phyloP scores from a whole-genome alignment of 2,329 filamentous ascomycete species.

The Sordariomycetes sp. region DNA sequence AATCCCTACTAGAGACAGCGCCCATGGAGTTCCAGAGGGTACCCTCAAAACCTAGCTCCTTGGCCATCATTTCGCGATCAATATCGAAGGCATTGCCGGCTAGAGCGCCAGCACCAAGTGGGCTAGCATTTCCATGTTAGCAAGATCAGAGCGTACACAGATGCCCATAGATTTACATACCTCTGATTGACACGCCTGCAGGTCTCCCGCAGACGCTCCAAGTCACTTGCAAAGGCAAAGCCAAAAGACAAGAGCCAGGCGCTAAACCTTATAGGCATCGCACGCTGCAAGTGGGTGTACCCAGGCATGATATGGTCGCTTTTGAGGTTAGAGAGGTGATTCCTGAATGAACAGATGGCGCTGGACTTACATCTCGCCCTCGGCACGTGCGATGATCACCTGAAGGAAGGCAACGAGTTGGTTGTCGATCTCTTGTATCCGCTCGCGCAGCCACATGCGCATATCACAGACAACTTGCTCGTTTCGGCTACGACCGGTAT shows the following conservation, averaged over 20 bases:
- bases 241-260: conserved; percentile 76
- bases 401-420: conserved; percentile 61
- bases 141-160: not conserved
- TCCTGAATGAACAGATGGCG: conserved; percentile 3
- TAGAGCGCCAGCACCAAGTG: conserved; percentile 67
- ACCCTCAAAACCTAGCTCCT: conserved; percentile 72
- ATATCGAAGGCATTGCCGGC: conserved; percentile 78
- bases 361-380: conserved; percentile 49
- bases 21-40: conserved; percentile 71
- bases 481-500: conserved; percentile 62
- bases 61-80: conserved; percentile 68
- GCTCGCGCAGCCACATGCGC: conserved; percentile 73
- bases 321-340: conserved; percentile 8
- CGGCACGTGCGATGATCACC: conserved; percentile 60
- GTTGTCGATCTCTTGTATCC: conserved; percentile 18
- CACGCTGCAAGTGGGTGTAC: conserved; percentile 81
- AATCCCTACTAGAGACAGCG: conserved; percentile 70
- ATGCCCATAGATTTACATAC: not conserved
- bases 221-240: conserved; percentile 61
- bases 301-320: conserved; percentile 70
- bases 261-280: conserved; percentile 69
- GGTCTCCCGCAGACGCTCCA: conserved; percentile 67
- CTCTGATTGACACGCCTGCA: conserved; percentile 65
- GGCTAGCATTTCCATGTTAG: conserved; percentile 30
- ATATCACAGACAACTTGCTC: conserved; percentile 68